Conservation (phyloP, 2,329 filamentous ascomycete genomes). For the Fusarium liriodendri region DNA sequence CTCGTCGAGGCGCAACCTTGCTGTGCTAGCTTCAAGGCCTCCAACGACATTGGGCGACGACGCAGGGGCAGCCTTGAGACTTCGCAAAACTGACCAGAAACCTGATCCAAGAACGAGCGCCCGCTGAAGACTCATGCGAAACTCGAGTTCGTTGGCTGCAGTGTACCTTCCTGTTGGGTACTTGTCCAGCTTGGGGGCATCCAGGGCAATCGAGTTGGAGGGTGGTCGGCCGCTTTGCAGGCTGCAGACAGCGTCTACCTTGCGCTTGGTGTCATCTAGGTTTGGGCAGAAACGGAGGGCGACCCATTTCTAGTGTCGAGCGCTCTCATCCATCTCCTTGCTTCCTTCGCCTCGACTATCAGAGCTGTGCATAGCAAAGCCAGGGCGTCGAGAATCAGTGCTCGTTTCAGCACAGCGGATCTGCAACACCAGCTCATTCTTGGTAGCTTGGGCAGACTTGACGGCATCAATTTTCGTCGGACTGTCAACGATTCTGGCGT, state of each 20-base stretch:
- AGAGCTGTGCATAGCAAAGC: not conserved
- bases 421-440: rapidly evolving
- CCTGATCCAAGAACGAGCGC: not conserved
- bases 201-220: not conserved
- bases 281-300: not conserved
- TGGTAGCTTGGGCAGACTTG: not conserved
- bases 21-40: too few relatives aligned
- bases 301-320: too few relatives aligned
- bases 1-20: too few relatives aligned
- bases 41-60: not conserved
- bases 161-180: not conserved
- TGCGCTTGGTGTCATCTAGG: not conserved
- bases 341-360: too few relatives aligned
- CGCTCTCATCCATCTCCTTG: too few relatives aligned
- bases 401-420: not conserved
- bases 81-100: not conserved
- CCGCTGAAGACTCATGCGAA: not conserved
- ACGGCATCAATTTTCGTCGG: not conserved
- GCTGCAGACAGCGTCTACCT: not conserved
- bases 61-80: rapidly evolving
- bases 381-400: not conserved
- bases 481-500: not conserved
- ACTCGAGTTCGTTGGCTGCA: not conserved
- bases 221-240: not conserved
- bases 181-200: not conserved